These are phyloP conservation scores for Capsicum baccatum DNA, from an alignment of 257 asterid species.

Conservation along the genomic window DNA sequence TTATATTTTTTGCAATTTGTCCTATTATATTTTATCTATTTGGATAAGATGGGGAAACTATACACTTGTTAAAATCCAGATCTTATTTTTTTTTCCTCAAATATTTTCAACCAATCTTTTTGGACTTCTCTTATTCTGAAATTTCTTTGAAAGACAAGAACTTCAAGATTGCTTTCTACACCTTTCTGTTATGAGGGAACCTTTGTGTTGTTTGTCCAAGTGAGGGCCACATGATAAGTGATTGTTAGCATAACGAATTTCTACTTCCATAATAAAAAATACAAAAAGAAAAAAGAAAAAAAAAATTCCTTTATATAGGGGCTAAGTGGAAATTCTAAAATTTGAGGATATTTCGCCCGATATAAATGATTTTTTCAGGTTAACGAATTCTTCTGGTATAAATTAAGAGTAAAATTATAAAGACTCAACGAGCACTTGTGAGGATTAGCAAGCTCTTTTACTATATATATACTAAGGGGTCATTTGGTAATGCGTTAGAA, in stretches of 20 bases:
- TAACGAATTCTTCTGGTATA: no score
- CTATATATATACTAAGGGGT: no score
- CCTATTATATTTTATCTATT: no score
- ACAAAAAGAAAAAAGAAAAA: neutral
- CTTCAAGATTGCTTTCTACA: neutral
- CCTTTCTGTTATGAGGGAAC: neutral
- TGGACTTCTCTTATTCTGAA: neutral
- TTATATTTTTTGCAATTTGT: no score
- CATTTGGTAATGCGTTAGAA: no score
- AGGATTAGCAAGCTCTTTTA: neutral
- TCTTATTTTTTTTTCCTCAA: neutral
- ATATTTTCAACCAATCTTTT: neutral
- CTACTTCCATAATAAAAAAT: neutral
- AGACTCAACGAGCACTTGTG: neutral
- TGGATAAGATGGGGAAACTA: no score
- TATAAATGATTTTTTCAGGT: no score
- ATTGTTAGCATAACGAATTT: neutral
- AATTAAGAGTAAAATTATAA: no score
- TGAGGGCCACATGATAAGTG: neutral
- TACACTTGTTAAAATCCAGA: no score
- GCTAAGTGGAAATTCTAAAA: neutral
- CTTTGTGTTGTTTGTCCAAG: neutral
- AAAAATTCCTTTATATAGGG: neutral
- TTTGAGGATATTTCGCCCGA: neutral
- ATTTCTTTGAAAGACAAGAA: neutral